Conservation (phyloP, 257 asterid species). For the Nicotiana undulata region DNA sequence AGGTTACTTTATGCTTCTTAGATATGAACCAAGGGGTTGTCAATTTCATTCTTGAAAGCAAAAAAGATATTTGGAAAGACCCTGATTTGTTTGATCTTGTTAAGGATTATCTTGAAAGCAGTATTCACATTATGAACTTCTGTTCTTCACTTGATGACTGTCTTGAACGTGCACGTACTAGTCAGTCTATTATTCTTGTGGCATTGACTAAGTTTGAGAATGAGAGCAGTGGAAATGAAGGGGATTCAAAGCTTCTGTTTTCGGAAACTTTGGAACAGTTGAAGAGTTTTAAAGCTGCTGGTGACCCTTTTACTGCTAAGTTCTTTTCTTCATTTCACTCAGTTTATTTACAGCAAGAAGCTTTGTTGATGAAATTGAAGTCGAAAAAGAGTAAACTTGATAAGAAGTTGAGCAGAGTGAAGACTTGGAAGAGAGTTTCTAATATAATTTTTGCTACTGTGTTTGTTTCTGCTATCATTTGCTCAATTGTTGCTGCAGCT, state of each 20-base stretch:
- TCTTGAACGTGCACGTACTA: constrained; percentile 52
- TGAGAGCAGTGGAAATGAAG: constrained; percentile 10
- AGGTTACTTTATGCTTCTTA: constrained; percentile 57
- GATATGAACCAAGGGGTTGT: constrained; percentile 79
- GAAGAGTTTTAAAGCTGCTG: constrained; percentile 44
- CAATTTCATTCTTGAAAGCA: constrained; percentile 46
- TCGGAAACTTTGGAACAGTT: constrained; percentile 59
- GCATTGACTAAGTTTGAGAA: constrained; percentile 50
- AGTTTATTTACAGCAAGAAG: constrained; percentile 41
- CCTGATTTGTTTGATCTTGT: constrained; percentile 62
- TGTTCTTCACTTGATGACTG: constrained; percentile 66
- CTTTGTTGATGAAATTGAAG: constrained; percentile 49
- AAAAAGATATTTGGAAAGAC: constrained; percentile 66
- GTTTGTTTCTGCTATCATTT: constrained; percentile 51
- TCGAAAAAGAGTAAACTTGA: constrained; percentile 53
- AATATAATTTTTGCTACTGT: constrained; percentile 58
- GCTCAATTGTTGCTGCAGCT: constrained; percentile 77
- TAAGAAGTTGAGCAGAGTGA: constrained; percentile 33
- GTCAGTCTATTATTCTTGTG: constrained; percentile 57
- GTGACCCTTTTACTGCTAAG: constrained; percentile 66
- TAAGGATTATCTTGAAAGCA: constrained; percentile 71
- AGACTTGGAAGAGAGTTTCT: constrained; percentile 63
- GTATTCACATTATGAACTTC: constrained; percentile 67
- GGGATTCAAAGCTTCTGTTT: constrained; percentile 15
- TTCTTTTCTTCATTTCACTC: constrained; percentile 48